These are phyloP conservation scores for Boletus reticuloceps DNA, from an alignment of 768 basidiomycete genomes.

Conservation along the genomic window DNA sequence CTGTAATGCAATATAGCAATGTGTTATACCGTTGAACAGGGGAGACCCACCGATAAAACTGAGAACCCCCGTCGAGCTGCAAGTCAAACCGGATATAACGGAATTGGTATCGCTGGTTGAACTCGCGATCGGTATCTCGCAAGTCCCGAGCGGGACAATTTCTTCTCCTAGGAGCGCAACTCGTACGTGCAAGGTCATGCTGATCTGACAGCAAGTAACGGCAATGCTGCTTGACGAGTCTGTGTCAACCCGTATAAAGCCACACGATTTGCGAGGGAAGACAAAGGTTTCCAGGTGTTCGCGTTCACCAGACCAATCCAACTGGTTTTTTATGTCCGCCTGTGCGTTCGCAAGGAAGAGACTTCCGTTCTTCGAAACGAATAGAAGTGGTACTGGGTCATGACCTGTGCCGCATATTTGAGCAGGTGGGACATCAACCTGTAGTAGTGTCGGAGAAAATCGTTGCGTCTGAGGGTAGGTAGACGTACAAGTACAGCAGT, in stretches of 20 bases:
- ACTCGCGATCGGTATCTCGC: conserved; percentile 21
- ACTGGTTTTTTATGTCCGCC: conserved; percentile 24
- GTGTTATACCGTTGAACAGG: not conserved
- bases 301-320: conserved; percentile 27
- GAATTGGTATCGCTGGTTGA: not conserved
- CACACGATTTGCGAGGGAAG: conserved; percentile 27
- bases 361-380: conserved; percentile 34
- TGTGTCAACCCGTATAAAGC: conserved; percentile 24
- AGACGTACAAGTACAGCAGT: conserved; percentile 42
- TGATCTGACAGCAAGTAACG: conserved; percentile 24
- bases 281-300: conserved; percentile 29
- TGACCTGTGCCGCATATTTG: conserved; percentile 36
- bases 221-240: conserved; percentile 5
- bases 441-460: conserved; percentile 9
- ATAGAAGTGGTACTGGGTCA: conserved; percentile 26
- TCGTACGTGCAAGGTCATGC: conserved; percentile 19
- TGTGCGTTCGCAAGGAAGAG: conserved; percentile 32
- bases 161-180: conserved; percentile 20
- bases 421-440: conserved; percentile 45
- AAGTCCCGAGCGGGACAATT: conserved; percentile 13
- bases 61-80: conserved; percentile 46
- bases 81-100: conserved; percentile 17
- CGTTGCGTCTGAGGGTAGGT: conserved; percentile 3
- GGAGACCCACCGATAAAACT: conserved; percentile 46
- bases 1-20: conserved; percentile 28